These are phyloP conservation scores for Eutypella sp. DNA, from an alignment of 2,329 filamentous ascomycete genomes.

Conservation along the genomic window DNA sequence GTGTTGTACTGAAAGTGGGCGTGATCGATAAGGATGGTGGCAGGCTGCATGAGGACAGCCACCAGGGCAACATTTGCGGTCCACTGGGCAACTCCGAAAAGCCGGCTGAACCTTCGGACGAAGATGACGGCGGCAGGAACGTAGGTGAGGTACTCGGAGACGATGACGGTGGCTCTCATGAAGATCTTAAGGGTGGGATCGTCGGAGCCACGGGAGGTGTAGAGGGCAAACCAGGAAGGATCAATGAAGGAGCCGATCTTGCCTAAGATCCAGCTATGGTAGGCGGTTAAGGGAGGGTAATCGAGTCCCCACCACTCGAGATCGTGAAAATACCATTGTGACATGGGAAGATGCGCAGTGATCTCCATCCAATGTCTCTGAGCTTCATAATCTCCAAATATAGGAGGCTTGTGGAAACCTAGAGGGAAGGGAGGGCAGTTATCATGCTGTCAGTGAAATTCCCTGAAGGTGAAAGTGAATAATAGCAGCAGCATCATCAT, in stretches of 20 bases:
- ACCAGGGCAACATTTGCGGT: constrained; percentile 79
- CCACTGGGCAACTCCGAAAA: constrained; percentile 75
- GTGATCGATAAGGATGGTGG: constrained; percentile 87
- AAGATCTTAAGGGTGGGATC: constrained; percentile 80
- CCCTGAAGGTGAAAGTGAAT: not conserved
- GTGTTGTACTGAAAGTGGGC: constrained; percentile 89
- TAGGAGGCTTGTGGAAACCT: constrained; percentile 78
- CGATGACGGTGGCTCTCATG: constrained; percentile 87
- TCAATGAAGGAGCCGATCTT: constrained; percentile 77
- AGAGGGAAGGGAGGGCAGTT: constrained; percentile 4
- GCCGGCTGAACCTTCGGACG: constrained; percentile 71
- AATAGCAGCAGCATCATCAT: too few species aligned
- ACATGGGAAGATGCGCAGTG: constrained; percentile 80
- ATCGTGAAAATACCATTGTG: constrained; percentile 98
- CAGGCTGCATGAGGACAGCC: constrained; percentile 88
- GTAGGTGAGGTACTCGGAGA: constrained; percentile 88
- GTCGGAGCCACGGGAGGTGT: constrained; percentile 75
- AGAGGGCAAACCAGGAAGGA: constrained; percentile 80
- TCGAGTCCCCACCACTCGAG: constrained; percentile 96
- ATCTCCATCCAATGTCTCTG: constrained; percentile 99
- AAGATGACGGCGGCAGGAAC: constrained; percentile 83
- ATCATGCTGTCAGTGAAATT: constrained; percentile 7
- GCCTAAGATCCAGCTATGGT: constrained; percentile 95
- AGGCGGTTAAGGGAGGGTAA: constrained; percentile 94
- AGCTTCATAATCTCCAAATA: constrained; percentile 96